Conservation (phyloP, 371 early-diverging fungal genomes). For the Mortierella sp. region DNA sequence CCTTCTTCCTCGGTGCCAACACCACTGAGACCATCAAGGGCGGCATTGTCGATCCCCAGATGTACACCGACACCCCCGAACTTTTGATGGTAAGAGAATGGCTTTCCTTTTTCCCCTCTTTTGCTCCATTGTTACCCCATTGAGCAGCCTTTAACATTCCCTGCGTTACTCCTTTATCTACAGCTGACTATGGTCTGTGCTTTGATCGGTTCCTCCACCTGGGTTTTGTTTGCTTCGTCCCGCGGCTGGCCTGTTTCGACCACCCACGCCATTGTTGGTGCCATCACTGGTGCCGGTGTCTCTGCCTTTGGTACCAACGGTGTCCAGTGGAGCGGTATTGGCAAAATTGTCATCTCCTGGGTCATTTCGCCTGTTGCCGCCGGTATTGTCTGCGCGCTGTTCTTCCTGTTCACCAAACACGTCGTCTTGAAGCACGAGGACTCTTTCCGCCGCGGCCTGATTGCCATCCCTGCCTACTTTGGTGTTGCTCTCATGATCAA, state of each 20-base stretch:
- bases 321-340: slow-evolving; percentile 84
- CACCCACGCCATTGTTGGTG: slow-evolving; percentile 85
- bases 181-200: slow-evolving; percentile 84
- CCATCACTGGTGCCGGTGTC: slow-evolving; percentile 84
- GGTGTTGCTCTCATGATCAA: slow-evolving; percentile 79
- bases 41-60: slow-evolving; percentile 70
- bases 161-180: slow-evolving; percentile 25
- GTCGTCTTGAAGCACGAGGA: slow-evolving; percentile 72
- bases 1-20: slow-evolving; percentile 80
- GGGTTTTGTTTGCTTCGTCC: slow-evolving; percentile 81
- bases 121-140: neutral
- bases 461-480: slow-evolving; percentile 84
- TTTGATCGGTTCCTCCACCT: slow-evolving; percentile 80
- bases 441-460: slow-evolving; percentile 81
- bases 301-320: slow-evolving; percentile 76
- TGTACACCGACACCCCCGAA: slow-evolving; percentile 73
- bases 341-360: slow-evolving; percentile 84
- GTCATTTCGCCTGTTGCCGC: slow-evolving; percentile 80
- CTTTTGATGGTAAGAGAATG: slow-evolving; percentile 71
- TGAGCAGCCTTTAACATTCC: neutral
- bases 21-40: slow-evolving; percentile 85
- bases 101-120: too few relatives aligned
- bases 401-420: slow-evolving; percentile 76
- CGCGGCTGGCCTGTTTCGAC: slow-evolving; percentile 71
- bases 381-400: slow-evolving; percentile 73